These are phyloP conservation scores for Naganishia albida DNA, from an alignment of 1,284 basidiomycete species.

Conservation along the genomic window DNA sequence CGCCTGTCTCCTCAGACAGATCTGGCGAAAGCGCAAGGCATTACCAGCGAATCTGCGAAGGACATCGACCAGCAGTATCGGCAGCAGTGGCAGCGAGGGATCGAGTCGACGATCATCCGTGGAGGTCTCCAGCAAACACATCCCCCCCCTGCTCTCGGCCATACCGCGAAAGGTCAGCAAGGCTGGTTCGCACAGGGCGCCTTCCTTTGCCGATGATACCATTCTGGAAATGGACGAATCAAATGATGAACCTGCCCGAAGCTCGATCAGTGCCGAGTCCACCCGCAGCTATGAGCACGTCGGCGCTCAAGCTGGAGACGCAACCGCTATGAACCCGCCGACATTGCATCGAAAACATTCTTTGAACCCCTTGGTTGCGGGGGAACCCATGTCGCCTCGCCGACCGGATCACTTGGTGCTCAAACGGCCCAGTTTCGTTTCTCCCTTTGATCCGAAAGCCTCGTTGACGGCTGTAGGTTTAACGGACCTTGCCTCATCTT, in stretches of 20 bases:
- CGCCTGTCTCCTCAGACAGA: constrained; percentile 44
- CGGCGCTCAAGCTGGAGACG: not conserved
- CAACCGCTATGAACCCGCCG: not conserved
- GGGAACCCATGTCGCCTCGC: constrained; percentile 19
- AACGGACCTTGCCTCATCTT: constrained; percentile 30
- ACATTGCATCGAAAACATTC: not conserved
- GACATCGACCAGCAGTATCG: constrained; percentile 17
- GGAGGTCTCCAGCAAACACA: constrained; percentile 3
- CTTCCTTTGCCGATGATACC: constrained; percentile 18
- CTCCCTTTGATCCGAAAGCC: constrained; percentile 32
- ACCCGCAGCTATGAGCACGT: not conserved
- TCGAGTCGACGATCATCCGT: constrained; percentile 11
- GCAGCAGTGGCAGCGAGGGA: constrained; percentile 16
- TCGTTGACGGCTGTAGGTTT: constrained; percentile 30
- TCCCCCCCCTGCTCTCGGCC: not conserved
- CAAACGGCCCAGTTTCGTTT: constrained; percentile 37
- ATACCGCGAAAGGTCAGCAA: constrained; percentile 9
- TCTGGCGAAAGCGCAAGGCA: constrained; percentile 46
- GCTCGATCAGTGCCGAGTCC: not conserved
- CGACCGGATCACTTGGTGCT: constrained; percentile 12
- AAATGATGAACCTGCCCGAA: not conserved
- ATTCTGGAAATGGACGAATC: constrained; percentile 23
- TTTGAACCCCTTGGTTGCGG: not conserved
- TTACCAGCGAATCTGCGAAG: constrained; percentile 6
- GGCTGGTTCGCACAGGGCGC: not conserved